Evolutionary conservation across 2,329 filamentous ascomycete species (phyloP).

Genomic region (Talaromyces sp.): DNA sequence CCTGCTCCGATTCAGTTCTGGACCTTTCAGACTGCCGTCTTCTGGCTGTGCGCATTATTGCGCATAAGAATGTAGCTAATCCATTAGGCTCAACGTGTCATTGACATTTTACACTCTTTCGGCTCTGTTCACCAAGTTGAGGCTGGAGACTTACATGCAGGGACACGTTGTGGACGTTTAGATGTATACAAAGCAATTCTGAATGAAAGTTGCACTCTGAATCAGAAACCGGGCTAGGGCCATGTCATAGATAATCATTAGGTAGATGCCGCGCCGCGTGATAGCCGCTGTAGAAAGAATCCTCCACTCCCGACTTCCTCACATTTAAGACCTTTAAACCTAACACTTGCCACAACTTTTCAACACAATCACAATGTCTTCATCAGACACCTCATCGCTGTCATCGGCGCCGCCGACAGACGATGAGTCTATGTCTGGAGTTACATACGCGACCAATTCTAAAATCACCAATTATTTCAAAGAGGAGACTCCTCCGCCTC

Average conservation of each 20-base stretch:
- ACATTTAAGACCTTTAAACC: constrained; percentile 22
- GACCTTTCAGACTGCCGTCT: neutral
- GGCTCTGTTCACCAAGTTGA: neutral
- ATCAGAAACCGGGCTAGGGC: constrained; percentile 14
- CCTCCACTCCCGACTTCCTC: constrained; percentile 21
- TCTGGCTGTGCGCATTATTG: neutral
- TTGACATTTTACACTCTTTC: neutral
- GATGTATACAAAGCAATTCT: constrained; percentile 10
- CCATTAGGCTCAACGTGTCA: neutral
- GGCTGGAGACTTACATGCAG: neutral
- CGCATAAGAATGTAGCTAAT: neutral
- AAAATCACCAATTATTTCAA: constrained; percentile 51
- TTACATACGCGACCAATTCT: constrained; percentile 37
- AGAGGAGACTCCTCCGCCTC: constrained; percentile 59
- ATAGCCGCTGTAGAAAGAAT: constrained; percentile 30
- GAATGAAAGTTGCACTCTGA: neutral
- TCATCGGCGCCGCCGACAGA: constrained; percentile 60
- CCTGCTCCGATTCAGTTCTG: neutral
- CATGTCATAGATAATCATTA: constrained; percentile 24
- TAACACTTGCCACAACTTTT: constrained; percentile 28
- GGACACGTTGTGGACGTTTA: neutral
- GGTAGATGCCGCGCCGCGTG: constrained; percentile 31
- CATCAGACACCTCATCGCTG: constrained; percentile 56
- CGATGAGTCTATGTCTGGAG: constrained; percentile 49
- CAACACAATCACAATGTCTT: constrained; percentile 39